These are phyloP conservation scores for Aechmea fasciata DNA, from an alignment of 176 grass and related monocot species.

Conservation along the genomic window DNA sequence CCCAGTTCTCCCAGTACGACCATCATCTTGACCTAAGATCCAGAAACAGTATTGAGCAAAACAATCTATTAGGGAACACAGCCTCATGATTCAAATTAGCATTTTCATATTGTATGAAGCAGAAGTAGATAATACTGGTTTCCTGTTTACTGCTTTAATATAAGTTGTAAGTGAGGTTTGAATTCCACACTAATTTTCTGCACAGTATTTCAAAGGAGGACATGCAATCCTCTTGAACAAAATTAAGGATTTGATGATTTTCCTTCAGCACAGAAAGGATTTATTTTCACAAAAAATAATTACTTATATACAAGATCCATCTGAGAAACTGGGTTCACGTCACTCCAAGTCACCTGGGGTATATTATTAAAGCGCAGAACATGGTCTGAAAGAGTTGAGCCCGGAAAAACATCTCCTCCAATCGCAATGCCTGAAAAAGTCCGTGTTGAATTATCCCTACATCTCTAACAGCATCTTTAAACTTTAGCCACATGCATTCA, in stretches of 20 bases:
- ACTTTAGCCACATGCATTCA: conserved; percentile 3
- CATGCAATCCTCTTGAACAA: too few species aligned
- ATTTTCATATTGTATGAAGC: neutral
- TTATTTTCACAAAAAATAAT: conserved; percentile 3
- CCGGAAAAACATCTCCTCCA: conserved; percentile 98
- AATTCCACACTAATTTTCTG: neutral
- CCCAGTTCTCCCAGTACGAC: conserved; percentile 98
- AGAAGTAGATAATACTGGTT: neutral
- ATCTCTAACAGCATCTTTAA: neutral
- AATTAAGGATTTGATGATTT: too few species aligned
- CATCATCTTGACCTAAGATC: conserved; percentile 91
- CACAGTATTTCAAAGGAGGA: too few species aligned
- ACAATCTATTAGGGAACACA: conserved; percentile 13
- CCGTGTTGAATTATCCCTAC: neutral
- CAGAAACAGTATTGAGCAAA: conserved; percentile 12
- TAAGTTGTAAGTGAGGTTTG: neutral
- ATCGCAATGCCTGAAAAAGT: conserved; percentile 79
- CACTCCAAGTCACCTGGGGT: conserved; percentile 48
- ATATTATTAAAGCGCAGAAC: conserved; percentile 96
- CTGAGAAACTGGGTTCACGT: too few species aligned
- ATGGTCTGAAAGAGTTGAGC: conserved; percentile 95
- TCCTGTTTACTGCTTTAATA: neutral
- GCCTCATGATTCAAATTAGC: neutral
- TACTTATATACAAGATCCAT: neutral
- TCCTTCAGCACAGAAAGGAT: too few species aligned